A percentile compares a stretch with the other conserved stretches of the same genome.
phyloP scores from a whole-genome alignment of 768 basidiomycete species.

The Pulveroboletus sp. region DNA sequence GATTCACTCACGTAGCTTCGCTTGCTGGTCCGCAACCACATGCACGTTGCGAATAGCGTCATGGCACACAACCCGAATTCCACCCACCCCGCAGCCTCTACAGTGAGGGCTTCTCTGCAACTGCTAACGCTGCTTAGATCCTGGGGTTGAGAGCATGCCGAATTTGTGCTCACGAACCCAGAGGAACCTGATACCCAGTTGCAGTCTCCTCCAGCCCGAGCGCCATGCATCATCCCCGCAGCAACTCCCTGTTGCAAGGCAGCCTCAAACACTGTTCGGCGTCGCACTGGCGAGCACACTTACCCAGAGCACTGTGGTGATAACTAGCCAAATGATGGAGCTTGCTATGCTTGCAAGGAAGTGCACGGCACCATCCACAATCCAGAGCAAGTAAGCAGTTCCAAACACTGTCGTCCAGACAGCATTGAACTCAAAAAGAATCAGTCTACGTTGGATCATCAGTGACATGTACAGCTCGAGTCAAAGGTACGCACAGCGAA shows the following conservation, averaged over 20 bases:
- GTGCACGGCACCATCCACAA: conserved; percentile 59
- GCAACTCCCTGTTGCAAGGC: conserved; percentile 51
- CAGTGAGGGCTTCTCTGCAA: conserved; percentile 68
- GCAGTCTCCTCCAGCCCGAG: conserved; percentile 59
- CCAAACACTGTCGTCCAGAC: conserved; percentile 75
- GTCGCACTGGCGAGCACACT: conserved; percentile 15
- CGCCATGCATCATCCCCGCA: conserved; percentile 61
- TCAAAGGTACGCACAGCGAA: conserved; percentile 44
- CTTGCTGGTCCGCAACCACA: conserved; percentile 42
- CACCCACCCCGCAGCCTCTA: conserved; percentile 73
- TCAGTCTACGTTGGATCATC: conserved; percentile 36
- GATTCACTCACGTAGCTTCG: conserved; percentile 41
- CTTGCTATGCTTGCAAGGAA: conserved; percentile 73
- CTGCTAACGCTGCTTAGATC: conserved; percentile 32
- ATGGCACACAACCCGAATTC: conserved; percentile 60
- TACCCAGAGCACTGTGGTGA: conserved; percentile 68
- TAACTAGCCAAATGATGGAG: conserved; percentile 67
- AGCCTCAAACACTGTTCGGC: not conserved
- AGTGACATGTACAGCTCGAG: not conserved
- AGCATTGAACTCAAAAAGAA: conserved; percentile 58
- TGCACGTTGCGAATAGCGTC: conserved; percentile 51
- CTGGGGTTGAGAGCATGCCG: conserved; percentile 21
- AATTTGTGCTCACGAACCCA: conserved; percentile 21
- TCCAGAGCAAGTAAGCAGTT: conserved; percentile 66
- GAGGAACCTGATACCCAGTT: conserved; percentile 39